A percentile compares a stretch with the other conserved stretches of the same genome.
Evolutionary conservation across 164 flowering plant species (phyloP).

Genomic region (Nelumbo lutea): DNA sequence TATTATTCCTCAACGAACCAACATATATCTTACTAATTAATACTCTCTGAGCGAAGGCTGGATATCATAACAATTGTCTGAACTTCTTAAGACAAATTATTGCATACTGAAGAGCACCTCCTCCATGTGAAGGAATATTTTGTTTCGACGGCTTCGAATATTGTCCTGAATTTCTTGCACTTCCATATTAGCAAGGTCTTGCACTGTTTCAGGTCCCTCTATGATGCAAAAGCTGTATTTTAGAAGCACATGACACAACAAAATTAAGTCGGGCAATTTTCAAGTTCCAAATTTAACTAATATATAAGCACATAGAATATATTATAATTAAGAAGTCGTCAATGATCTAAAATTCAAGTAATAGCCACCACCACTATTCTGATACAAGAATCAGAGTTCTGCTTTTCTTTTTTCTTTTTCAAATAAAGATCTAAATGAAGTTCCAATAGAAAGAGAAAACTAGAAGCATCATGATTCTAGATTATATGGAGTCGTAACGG

Average conservation of each 20-base stretch:
- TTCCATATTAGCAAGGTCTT: constrained; percentile 83
- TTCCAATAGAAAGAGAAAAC: too few species aligned
- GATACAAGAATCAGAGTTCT: too few species aligned
- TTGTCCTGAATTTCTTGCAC: constrained; percentile 84
- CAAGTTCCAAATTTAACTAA: too few species aligned
- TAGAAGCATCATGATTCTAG: too few species aligned
- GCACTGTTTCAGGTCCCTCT: constrained; percentile 95
- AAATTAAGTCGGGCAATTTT: background rate
- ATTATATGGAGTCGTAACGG: too few species aligned
- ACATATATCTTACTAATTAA: background rate
- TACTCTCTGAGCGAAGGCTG: background rate
- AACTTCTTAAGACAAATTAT: background rate
- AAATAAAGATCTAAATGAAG: too few species aligned
- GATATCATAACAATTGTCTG: background rate
- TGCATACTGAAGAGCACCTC: constrained; percentile 42
- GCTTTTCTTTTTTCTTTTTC: too few species aligned
- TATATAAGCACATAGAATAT: too few species aligned
- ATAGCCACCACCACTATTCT: too few species aligned
- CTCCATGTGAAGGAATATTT: constrained; percentile 90
- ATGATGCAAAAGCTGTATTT: constrained; percentile 83
- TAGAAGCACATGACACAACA: background rate
- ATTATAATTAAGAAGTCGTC: too few species aligned
- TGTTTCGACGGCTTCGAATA: constrained; percentile 83
- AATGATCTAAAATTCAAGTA: too few species aligned
- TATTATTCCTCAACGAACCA: background rate